Base-by-base conservation (phyloP, 1,139 yeast genomes). In the Yamadazyma triangularis region DNA sequence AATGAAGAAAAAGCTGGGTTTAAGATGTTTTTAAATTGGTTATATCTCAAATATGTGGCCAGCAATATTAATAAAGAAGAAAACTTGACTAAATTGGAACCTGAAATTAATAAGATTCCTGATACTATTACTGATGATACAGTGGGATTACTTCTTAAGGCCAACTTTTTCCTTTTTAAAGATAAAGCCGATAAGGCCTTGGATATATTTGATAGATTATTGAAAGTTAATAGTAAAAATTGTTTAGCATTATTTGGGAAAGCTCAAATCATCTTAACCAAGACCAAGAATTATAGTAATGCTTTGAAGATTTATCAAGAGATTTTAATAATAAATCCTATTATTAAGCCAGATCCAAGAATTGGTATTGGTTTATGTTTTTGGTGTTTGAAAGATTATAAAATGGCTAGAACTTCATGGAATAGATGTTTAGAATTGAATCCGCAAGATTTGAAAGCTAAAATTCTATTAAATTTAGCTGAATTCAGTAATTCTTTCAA, bases 331-430 rank as follows among this genome's bases (percentile, higher is more conserved):
- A 67, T 81, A 31, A 80, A 87, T 41, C 97, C 97, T 2, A 51
- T 78, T 24, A 64, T 83, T 50, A 72, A 73, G 41, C 97, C 97
- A 1, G 98, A 91, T 56, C 95, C 98, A 13, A 71, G 99, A 58
- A 73, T 91, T 36, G 99, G 98, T 15, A 79, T 91, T 42, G 99
- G 98, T 25, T 65, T 91, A 45, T 89, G 97, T 56, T 89, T 81
- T 52, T 91, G 96, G 96, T 77, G 78, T 39, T 64, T 91, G 38
- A 82, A 81, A 33, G 95, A 87, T 51, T 74, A 76, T 41, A 71
- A 72, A 28, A 74, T 87, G 67, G 97, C 98, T 0, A 51, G 73
- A 8, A 65, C 64, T 28, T 80, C 97, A 0, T 93, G 97, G 97
- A 73, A 76, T 42, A 73, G 97, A 47, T 70, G 87, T 2, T 60